Base-by-base conservation (phyloP, 805 yeast species). In the Yamadazyma nakazawae region DNA sequence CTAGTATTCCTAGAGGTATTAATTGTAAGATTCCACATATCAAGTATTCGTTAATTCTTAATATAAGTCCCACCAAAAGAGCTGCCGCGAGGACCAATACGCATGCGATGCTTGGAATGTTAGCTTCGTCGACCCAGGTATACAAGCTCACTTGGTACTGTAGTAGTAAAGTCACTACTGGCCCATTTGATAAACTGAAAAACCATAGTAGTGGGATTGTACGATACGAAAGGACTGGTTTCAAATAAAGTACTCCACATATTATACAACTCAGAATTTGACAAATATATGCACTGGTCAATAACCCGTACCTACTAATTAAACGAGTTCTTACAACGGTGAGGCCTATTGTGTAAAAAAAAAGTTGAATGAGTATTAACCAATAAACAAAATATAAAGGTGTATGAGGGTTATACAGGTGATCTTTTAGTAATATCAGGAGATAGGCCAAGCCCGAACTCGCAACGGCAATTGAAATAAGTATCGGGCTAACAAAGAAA, bases 91-190 rank as follows among this genome's bases (percentile, higher is more conserved):
- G 19, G 21, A 43, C 41, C 34, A 38, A 21, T 34, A 16, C 32
- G 13, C 34, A 25, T 12, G 28, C 31, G 6, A 32, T 12, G 18
- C 28, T 21, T 16, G 37, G 37, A 10, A 2, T 11, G 16, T 25
- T 38, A 9, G 41, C 41, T 14, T 38, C 41, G 34, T 38, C 41
- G 21, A 38, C 34, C 41, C 41, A 38, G 21, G 34, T 38, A 16
- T 38, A 26, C 25, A 38, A 26, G 14, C 34, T 25, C 16, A 38
- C 41, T 26, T 38, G 41, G 14, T 25, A 38, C 41, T 38, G 25
- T 8, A 38, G 34, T n/a, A 26, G 19, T 34, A 38, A 31, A 5
- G 17, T 26, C 41, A 38, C 41, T 9, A 40, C 11, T 13, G 37
- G 43, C 8, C 28, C 36, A 16, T 21, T 26, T 6, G 31, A 21